Evolutionary conservation across 2,329 filamentous ascomycete species (phyloP).

Genomic region (Epicoccum sorghinum): DNA sequence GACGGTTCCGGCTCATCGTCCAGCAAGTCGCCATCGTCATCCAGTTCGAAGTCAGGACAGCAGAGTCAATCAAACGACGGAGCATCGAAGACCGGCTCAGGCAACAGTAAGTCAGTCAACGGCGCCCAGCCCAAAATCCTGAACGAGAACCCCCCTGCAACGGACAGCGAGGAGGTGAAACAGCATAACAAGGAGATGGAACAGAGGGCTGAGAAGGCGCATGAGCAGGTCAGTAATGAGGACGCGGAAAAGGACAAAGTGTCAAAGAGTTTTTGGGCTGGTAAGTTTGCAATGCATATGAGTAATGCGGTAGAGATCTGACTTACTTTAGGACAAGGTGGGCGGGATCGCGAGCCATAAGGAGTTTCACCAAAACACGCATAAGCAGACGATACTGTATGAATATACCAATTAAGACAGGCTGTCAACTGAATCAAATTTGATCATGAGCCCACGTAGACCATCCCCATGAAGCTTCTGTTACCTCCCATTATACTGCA

Average conservation of each 20-base stretch:
- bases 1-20: conserved; percentile 18
- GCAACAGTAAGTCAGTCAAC: conserved; percentile 33
- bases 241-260: conserved; percentile 52
- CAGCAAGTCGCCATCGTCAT: conserved; percentile 17
- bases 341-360: conserved; percentile 33
- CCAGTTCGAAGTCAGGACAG: conserved; percentile 12
- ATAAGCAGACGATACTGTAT: background rate
- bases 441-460: background rate
- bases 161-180: conserved; percentile 48
- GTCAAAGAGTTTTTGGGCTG: conserved; percentile 47
- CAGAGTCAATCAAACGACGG: conserved; percentile 17
- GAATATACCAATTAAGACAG: background rate
- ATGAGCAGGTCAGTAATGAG: conserved; percentile 46
- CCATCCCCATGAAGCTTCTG: background rate
- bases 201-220: conserved; percentile 49
- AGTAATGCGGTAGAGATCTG: conserved; percentile 6
- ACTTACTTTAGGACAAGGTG: conserved; percentile 33
- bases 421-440: background rate
- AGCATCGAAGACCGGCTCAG: conserved; percentile 18
- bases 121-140: conserved; percentile 54
- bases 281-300: conserved; percentile 29
- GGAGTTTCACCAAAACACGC: background rate
- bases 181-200: conserved; percentile 54
- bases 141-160: conserved; percentile 42
- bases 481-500: background rate